Percentiles rank a stretch among this genome's conserved stretches.
Evolutionary conservation across 2,329 filamentous ascomycete species (phyloP).

Genomic region (Fusarium dlaminii): DNA sequence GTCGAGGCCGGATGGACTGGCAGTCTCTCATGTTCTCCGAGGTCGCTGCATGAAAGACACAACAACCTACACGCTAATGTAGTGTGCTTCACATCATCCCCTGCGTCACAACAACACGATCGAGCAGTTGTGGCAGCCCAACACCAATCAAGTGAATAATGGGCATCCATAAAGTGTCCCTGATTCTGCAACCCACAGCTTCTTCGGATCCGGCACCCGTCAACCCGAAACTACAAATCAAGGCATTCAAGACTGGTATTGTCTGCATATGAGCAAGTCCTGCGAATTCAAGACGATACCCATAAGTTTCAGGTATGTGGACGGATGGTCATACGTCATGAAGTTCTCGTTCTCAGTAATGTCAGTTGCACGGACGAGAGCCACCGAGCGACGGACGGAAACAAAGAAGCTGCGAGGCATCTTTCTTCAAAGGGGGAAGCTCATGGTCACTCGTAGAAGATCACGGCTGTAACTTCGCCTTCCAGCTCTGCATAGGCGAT

Average conservation of each 20-base stretch:
- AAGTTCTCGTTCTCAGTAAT: not conserved
- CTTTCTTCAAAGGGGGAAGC: not conserved
- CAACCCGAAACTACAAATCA: conserved; percentile 13
- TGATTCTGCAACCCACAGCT: conserved; percentile 30
- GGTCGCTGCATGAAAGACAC: conserved; percentile 14
- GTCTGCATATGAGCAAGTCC: not conserved
- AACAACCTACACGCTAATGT: conserved; percentile 3
- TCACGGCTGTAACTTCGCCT: conserved; percentile 57
- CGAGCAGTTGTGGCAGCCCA: conserved; percentile 9
- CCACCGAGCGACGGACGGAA: not conserved
- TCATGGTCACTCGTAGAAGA: conserved; percentile 55
- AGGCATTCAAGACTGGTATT: not conserved
- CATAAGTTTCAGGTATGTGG: not conserved
- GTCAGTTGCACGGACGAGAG: not conserved
- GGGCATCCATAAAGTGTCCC: conserved; percentile 11
- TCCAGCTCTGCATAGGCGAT: conserved; percentile 54
- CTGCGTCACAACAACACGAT: conserved; percentile 28
- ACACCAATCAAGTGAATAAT: not conserved
- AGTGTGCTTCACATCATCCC: conserved; percentile 26
- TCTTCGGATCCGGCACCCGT: conserved; percentile 23
- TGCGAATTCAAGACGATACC: not conserved
- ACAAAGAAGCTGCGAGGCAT: not conserved
- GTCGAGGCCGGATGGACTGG: not conserved
- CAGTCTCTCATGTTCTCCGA: conserved; percentile 7
- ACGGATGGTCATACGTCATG: not conserved